phyloP scores from a whole-genome alignment of 345 rosid species.

The Linum tenue region DNA sequence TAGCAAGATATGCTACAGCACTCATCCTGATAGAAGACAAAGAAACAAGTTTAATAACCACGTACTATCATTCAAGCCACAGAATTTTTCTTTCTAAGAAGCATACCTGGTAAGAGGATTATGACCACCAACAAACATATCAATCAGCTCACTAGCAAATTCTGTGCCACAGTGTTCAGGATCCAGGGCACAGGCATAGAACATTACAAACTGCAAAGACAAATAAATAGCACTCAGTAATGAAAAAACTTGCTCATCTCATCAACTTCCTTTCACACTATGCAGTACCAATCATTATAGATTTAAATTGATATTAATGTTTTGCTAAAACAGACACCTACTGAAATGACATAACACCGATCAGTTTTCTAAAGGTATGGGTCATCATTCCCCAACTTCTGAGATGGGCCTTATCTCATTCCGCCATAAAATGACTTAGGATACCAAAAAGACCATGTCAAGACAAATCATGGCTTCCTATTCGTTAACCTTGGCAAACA shows the following conservation, averaged over 20 bases:
- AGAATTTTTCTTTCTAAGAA: not conserved
- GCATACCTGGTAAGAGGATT: slow-evolving; percentile 47
- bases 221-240: slow-evolving; percentile 5
- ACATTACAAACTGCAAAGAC: slow-evolving; percentile 70
- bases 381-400: no score
- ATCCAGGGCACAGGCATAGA: slow-evolving; percentile 80
- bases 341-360: not conserved
- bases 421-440: no score
- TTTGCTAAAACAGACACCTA: not conserved
- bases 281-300: no score
- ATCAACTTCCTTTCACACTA: no score
- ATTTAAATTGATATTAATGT: not conserved
- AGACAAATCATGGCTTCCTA: no score
- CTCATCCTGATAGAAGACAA: slow-evolving; percentile 55
- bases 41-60: slow-evolving; percentile 2
- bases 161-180: slow-evolving; percentile 65
- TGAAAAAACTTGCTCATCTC: not conserved
- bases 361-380: no score
- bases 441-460: no score
- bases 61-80: not conserved
- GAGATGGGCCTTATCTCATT: no score
- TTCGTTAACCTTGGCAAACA: no score
- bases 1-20: slow-evolving; percentile 85
- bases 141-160: slow-evolving; percentile 49
- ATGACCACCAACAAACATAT: slow-evolving; percentile 34